Evolutionary conservation across 129 eudicot genomes (phyloP).

Genomic region (Kitagawia praeruptora): DNA sequence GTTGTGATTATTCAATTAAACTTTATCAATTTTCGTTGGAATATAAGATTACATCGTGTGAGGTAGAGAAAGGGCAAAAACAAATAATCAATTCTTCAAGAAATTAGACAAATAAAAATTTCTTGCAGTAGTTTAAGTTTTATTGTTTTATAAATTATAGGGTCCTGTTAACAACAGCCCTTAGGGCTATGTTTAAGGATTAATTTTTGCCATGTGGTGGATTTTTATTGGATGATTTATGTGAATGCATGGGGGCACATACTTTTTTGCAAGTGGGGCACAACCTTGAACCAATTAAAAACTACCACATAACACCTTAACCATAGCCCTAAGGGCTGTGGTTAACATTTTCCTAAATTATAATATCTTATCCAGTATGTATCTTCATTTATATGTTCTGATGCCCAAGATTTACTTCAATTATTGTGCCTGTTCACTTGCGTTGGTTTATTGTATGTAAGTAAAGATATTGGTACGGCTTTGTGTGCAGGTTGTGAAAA

Average conservation of each 20-base stretch:
- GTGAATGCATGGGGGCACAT: too few relatives aligned
- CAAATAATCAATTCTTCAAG: background rate
- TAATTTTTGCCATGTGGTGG: too few relatives aligned
- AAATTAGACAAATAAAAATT: background rate
- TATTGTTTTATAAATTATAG: background rate
- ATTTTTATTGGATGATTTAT: too few relatives aligned
- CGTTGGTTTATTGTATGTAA: background rate
- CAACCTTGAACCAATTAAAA: too few relatives aligned
- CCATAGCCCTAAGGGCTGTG: too few relatives aligned
- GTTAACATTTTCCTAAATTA: too few relatives aligned
- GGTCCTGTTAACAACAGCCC: too few relatives aligned
- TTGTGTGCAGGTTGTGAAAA: constrained; percentile 71
- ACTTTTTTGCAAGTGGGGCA: too few relatives aligned
- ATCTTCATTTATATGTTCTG: background rate
- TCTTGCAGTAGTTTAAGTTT: background rate
- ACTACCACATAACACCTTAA: too few relatives aligned
- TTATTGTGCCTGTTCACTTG: background rate
- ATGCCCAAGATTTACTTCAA: background rate
- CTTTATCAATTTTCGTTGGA: background rate
- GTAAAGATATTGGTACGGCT: background rate
- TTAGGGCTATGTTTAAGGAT: too few relatives aligned
- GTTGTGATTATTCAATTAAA: too few relatives aligned
- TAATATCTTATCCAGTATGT: background rate
- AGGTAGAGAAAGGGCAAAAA: background rate
- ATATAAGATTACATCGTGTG: background rate